Evolutionary conservation across 139 green algal genomes (phyloP).

Genomic region (Closterium sp.): DNA sequence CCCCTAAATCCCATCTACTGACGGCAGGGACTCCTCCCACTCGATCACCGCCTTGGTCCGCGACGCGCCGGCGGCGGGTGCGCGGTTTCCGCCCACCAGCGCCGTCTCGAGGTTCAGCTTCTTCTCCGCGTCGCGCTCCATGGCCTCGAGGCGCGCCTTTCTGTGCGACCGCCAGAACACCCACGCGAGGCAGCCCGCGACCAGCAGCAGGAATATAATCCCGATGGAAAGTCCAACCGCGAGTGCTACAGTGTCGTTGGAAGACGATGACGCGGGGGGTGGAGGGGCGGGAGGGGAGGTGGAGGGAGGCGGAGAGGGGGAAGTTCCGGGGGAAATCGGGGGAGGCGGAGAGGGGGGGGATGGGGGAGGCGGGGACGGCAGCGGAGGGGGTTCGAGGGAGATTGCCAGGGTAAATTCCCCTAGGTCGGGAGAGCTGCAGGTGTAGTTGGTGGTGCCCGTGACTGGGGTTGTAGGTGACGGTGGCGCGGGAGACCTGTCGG

Average conservation of each 20-base stretch:
- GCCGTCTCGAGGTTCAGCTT: neutral
- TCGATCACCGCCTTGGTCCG: conserved; percentile 7
- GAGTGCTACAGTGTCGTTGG: neutral
- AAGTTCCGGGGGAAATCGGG: too few species aligned
- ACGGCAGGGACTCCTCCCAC: neutral
- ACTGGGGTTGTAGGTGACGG: neutral
- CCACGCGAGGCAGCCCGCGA: neutral
- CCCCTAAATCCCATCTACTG: neutral
- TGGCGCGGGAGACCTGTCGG: neutral
- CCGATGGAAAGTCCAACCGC: neutral
- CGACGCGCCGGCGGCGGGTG: neutral
- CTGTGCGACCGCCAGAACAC: neutral
- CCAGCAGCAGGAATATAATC: neutral
- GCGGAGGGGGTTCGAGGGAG: neutral
- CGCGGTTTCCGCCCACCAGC: neutral
- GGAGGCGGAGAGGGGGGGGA: neutral
- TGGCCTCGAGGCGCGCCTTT: neutral
- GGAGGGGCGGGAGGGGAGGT: neutral
- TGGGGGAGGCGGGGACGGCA: neutral
- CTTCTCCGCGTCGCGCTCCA: conserved; percentile 10
- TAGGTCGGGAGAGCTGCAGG: neutral
- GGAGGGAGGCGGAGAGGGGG: neutral
- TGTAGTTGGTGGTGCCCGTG: neutral
- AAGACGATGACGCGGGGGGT: neutral
- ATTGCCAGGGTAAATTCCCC: neutral